Percentiles rank a stretch among this genome's conserved stretches.
phyloP scores from a whole-genome alignment of 306 rosid species.

The Rosa rugosa region DNA sequence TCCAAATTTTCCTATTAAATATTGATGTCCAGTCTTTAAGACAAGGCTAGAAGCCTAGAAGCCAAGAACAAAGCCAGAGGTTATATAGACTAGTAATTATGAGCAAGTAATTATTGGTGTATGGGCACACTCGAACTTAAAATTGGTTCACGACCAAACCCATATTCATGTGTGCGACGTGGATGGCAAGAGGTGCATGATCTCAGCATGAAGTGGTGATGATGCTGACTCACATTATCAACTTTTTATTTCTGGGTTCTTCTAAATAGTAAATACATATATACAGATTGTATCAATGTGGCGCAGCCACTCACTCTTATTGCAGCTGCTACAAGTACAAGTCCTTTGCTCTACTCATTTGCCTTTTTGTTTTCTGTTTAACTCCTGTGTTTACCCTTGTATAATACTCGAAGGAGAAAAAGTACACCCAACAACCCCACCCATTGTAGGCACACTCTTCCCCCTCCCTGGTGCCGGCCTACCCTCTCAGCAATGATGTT shows the following conservation, averaged over 20 bases:
- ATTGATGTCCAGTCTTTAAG: constrained; percentile 6
- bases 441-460: neutral
- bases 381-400: neutral
- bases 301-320: constrained; percentile 7
- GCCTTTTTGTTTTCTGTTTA: neutral
- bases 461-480: neutral
- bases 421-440: neutral
- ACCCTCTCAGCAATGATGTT: neutral
- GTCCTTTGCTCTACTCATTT: neutral
- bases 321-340: constrained; percentile 33
- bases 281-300: neutral
- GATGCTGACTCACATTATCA: constrained; percentile 43
- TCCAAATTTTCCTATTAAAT: neutral
- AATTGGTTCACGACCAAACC: constrained; percentile 62
- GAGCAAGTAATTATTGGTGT: constrained; percentile 26
- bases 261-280: neutral
- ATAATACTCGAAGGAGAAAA: neutral
- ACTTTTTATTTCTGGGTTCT: no score
- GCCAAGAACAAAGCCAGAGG: neutral
- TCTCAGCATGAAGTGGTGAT: constrained; percentile 89
- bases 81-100: constrained; percentile 20
- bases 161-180: constrained; percentile 60
- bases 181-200: constrained; percentile 52
- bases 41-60: neutral
- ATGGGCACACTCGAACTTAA: constrained; percentile 38